These are phyloP conservation scores for Pisolithus sp. DNA, from an alignment of 768 basidiomycete species.

Conservation along the genomic window DNA sequence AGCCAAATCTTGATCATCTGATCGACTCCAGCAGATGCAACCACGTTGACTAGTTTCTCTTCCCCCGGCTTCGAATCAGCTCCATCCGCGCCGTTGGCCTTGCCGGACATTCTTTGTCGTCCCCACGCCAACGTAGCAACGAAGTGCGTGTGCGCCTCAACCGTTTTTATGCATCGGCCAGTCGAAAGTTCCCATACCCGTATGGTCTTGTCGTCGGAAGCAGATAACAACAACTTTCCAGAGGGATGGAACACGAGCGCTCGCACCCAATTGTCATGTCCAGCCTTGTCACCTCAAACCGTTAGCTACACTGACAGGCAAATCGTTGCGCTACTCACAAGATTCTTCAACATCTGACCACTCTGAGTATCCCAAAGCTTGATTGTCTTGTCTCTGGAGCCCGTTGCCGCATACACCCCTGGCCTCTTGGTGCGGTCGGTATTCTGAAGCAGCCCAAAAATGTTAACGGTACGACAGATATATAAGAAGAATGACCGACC, in stretches of 20 bases:
- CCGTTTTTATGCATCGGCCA: constrained; percentile 78
- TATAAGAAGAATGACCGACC: constrained; percentile 34
- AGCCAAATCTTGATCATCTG: constrained; percentile 62
- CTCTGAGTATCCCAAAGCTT: constrained; percentile 84
- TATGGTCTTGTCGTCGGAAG: constrained; percentile 88
- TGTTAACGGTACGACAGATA: constrained; percentile 1
- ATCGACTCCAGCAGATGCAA: constrained; percentile 65
- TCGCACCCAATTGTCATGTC: constrained; percentile 89
- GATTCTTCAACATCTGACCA: constrained; percentile 73
- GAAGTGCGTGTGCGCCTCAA: constrained; percentile 85
- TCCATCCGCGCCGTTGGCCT: constrained; percentile 35
- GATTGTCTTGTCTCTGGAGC: constrained; percentile 87
- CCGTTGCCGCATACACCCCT: constrained; percentile 67
- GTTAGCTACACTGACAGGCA: constrained; percentile 2
- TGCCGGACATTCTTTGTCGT: constrained; percentile 41
- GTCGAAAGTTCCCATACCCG: constrained; percentile 85
- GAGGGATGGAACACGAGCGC: constrained; percentile 85
- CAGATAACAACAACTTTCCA: constrained; percentile 86
- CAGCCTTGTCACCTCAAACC: constrained; percentile 36
- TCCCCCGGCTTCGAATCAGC: constrained; percentile 25
- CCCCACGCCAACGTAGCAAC: constrained; percentile 82
- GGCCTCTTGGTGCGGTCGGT: constrained; percentile 44
- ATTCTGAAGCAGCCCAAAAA: constrained; percentile 30
- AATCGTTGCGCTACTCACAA: constrained; percentile 39
- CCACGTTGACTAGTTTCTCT: constrained; percentile 62